Percentiles rank a stretch among this genome's conserved stretches.
Conservation (phyloP, 441 rosid genomes). For the Pelargonium cotyledonis region DNA sequence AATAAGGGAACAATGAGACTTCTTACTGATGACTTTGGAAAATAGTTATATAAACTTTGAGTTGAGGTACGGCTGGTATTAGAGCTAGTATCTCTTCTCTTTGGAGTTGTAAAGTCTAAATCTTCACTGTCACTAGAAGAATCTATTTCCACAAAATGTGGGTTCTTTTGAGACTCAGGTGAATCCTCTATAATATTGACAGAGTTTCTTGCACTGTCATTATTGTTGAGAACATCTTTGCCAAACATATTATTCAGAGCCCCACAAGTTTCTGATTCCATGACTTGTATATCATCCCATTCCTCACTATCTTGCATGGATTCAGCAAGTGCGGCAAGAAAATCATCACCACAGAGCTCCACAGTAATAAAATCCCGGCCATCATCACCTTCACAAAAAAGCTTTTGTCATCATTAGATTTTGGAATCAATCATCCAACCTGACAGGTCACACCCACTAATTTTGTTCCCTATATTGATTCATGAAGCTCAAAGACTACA, state of each 20-base stretch:
- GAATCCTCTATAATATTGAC: constrained; percentile 50
- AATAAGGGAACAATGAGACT: neutral
- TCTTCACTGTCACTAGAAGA: constrained; percentile 52
- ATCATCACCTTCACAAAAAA: constrained; percentile 57
- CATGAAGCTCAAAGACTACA: too few relatives aligned
- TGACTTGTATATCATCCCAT: constrained; percentile 74
- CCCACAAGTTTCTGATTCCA: constrained; percentile 82
- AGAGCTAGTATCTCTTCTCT: constrained; percentile 18
- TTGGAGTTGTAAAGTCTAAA: constrained; percentile 17
- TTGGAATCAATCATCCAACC: neutral
- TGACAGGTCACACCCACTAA: too few relatives aligned
- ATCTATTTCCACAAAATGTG: constrained; percentile 47
- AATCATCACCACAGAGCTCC: constrained; percentile 82
- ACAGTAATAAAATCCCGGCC: constrained; percentile 79
- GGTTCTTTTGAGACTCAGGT: constrained; percentile 34
- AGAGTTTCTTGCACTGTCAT: constrained; percentile 16
- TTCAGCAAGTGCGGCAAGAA: constrained; percentile 75
- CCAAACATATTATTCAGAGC: constrained; percentile 50
- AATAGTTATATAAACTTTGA: constrained; percentile 21
- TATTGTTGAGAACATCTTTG: constrained; percentile 22
- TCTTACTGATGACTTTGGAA: constrained; percentile 46
- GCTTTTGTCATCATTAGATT: neutral
- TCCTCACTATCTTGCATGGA: constrained; percentile 67
- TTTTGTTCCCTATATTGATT: too few relatives aligned
- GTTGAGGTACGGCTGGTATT: constrained; percentile 6